Conservation (phyloP, 176 grass and related monocot species). For the Tuctoria greenei region DNA sequence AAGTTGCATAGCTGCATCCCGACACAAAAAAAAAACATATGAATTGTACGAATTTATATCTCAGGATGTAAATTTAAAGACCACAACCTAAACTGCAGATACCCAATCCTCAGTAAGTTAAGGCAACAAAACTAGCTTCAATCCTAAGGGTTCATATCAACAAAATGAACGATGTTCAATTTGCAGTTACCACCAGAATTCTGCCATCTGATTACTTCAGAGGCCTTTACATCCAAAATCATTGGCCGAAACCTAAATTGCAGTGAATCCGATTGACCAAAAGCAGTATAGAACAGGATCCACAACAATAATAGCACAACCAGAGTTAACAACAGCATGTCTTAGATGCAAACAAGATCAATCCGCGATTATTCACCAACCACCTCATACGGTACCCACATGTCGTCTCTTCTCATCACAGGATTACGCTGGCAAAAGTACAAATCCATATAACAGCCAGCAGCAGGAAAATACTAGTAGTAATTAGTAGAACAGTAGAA, state of each 20-base stretch:
- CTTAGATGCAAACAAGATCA: slow-evolving; percentile 17
- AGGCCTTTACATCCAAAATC: background rate
- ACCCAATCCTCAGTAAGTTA: no score
- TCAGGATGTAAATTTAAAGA: no score
- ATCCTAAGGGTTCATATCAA: no score
- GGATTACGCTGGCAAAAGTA: background rate
- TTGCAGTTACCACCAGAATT: background rate
- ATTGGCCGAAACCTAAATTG: background rate
- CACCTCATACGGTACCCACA: background rate
- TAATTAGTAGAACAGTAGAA: no score
- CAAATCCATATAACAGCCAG: slow-evolving; percentile 4
- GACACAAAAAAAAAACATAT: no score
- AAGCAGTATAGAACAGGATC: background rate
- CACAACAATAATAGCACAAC: background rate
- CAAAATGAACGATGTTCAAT: no score
- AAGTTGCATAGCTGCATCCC: no score
- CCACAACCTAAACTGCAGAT: no score
- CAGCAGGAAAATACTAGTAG: no score
- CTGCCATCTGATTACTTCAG: background rate
- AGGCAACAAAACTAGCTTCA: no score
- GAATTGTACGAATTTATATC: no score
- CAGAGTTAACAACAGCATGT: slow-evolving; percentile 1
- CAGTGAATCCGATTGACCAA: background rate
- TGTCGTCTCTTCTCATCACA: no score
- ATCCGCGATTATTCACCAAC: slow-evolving; percentile 26